A percentile compares a stretch with the other conserved stretches of the same genome.
phyloP scores from a whole-genome alignment of 139 green algal genomes.

The Volvox reticuliferus region DNA sequence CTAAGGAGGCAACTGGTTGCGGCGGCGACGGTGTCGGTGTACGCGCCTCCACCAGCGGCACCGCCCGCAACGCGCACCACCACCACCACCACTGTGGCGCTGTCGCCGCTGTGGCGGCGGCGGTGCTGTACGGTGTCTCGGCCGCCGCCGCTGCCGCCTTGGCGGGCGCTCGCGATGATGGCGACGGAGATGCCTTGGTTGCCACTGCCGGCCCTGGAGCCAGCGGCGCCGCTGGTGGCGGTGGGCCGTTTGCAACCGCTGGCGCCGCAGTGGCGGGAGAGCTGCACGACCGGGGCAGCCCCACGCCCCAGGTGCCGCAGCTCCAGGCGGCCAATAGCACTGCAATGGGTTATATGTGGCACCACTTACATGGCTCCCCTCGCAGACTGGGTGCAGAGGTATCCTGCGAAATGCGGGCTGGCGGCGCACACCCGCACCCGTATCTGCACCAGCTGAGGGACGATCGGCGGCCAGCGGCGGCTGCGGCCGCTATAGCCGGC shows the following conservation, averaged over 20 bases:
- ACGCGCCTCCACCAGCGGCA: neutral
- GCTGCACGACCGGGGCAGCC: slow-evolving; percentile 4
- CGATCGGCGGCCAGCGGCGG: neutral
- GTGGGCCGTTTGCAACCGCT: neutral
- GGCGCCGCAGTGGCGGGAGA: too few relatives aligned
- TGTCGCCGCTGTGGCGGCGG: neutral
- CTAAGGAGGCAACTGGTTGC: neutral
- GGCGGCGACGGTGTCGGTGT: neutral
- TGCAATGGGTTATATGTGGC: neutral
- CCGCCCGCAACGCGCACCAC: neutral
- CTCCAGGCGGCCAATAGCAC: slow-evolving; percentile 46
- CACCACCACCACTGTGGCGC: neutral
- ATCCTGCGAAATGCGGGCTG: neutral
- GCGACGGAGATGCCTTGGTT: neutral
- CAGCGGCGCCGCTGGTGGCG: neutral
- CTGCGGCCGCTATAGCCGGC: neutral
- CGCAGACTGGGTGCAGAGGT: neutral
- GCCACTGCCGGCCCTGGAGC: neutral
- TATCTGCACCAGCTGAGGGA: neutral
- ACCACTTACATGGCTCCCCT: neutral
- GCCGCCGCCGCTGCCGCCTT: neutral
- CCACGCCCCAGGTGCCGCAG: neutral
- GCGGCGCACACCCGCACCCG: neutral
- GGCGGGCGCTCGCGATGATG: neutral
- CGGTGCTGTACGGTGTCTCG: neutral